Base-by-base conservation (phyloP, 192 early-diverging fungal species). In the Phycomyces blakesleeanus region DNA sequence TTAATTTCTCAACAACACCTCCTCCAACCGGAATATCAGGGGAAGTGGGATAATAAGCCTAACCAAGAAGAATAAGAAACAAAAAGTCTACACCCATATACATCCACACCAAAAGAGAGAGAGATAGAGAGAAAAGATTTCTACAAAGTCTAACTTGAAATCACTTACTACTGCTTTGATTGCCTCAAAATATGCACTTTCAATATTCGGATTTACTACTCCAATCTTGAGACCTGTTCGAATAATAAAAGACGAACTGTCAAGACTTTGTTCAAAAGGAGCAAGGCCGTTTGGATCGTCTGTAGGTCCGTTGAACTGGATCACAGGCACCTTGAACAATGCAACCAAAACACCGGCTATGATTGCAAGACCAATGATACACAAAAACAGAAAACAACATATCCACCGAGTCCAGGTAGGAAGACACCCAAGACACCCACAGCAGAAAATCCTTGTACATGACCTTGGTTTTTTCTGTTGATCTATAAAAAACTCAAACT, bases 41-140 rank as follows among this genome's bases (percentile, higher is more conserved):
- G 16, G 59, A 44, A 5, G 62, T 65, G 29, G 83, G 80, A 62
- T 84, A 81, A 61, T 74, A 84, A 25, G 76, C 80, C 82, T 84
- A 78, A 51, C 27, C 1, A 34, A 41, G 3, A 47, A 14, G 40
- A 41, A 14, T 6, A 6, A 41, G 6, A 14, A 10, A 41, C 14
- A 14, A 41, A 41, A 10, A 41, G 40, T 10, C 40, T 41, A 14
- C 40, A 41, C 14, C 14, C 8, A 26, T 69, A 59, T 5, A 64
- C 51, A 9, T 41, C 53, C 50, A n/a, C n/a, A n/a, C n/a, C n/a
- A n/a, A n/a, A n/a, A n/a, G n/a, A n/a, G n/a, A n/a, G n/a, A n/a
- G n/a, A n/a, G n/a, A n/a, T n/a, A n/a, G n/a, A n/a, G n/a, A n/a
- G n/a, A n/a, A n/a, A n/a, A n/a, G n/a, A n/a, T n/a, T n/a, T n/a